Evolutionary conservation across 1,284 basidiomycete species (phyloP).

Genomic region (Cryptococcus amylolentus): DNA sequence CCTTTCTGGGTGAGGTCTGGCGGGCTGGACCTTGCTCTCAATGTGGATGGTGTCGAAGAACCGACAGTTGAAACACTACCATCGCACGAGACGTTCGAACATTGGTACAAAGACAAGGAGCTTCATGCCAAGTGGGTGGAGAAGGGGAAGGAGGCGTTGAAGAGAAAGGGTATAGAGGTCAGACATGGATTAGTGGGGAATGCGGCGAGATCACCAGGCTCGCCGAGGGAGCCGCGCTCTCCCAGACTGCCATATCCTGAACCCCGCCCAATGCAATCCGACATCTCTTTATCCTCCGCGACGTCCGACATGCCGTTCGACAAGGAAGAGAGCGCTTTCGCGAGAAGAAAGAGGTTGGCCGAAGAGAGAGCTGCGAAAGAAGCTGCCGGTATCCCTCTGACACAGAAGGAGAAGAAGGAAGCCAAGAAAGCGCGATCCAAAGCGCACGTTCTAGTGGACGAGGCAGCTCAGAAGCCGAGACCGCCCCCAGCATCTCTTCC

Average conservation of each 20-base stretch:
- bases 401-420: neutral
- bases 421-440: neutral
- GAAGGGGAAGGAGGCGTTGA: constrained; percentile 28
- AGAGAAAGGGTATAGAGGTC: constrained; percentile 31
- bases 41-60: neutral
- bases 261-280: no score
- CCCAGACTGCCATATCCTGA: no score
- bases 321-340: neutral
- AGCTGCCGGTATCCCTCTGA: neutral
- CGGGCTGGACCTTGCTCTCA: constrained; percentile 19
- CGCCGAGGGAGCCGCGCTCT: no score
- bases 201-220: no score
- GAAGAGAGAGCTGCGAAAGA: neutral
- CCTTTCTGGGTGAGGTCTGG: constrained; percentile 45
- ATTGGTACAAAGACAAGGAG: constrained; percentile 31
- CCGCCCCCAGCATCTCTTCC: no score
- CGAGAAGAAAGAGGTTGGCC: neutral
- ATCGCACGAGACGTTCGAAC: constrained; percentile 24
- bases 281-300: no score
- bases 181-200: constrained; percentile 19
- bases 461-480: no score
- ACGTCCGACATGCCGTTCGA: no score
- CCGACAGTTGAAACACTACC: constrained; percentile 28
- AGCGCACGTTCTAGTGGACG: no score
- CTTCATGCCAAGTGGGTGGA: constrained; percentile 28